Evolutionary conservation across 495 filamentous ascomycete genomes (phyloP), one percentile per base, ranked within the genome.

Genomic region (Saxophila tyrrhenica): DNA sequence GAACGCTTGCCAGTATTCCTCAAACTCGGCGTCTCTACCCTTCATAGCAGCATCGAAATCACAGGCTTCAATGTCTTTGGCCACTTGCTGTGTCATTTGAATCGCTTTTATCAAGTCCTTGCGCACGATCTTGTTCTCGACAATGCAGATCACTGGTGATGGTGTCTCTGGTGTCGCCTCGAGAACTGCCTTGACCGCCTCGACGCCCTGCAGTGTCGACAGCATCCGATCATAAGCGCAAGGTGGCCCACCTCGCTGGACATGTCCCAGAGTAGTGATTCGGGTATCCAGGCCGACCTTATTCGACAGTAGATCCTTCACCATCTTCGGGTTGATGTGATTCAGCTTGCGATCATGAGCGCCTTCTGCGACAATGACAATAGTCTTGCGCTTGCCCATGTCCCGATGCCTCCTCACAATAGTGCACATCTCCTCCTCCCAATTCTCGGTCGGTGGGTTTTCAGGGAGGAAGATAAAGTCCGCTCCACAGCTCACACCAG

Each of bases 401-500:
- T 82, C 75, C 52, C 94, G 86, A 72, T 99, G 94, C 87, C 95
- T 84, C 39, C 76, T 78, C 38, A 99, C 83, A 52, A 89, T 78
- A 1, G 72, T 64, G 60, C 83, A 88, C 94, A 99, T 97, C 43
- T 94, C 81, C 38, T 87, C 77, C 64, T 84, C 81, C 94, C 94
- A 99, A 58, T 87, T 83, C 21, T 85, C 81, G 50, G 77, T 75
- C 15, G 91, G 87, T 54, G 94, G 94, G 70, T 89, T 94, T 72
- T 99, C 94, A 0, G 94, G 94, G 46, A 97, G 85, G 69, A 99
- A 95, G 44, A 97, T 77, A 71, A 94, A 99, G 69, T 99, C 94
- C 3, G 94, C 91, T 24, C 92, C 94, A 2, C 88, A 94, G 55
- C 87, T 89, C 49, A 97, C 88, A 55, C 89, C 92, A 13, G 94